These are phyloP conservation scores for Epichloe sibirici DNA, from an alignment of 2,329 filamentous ascomycete genomes.

Conservation along the genomic window DNA sequence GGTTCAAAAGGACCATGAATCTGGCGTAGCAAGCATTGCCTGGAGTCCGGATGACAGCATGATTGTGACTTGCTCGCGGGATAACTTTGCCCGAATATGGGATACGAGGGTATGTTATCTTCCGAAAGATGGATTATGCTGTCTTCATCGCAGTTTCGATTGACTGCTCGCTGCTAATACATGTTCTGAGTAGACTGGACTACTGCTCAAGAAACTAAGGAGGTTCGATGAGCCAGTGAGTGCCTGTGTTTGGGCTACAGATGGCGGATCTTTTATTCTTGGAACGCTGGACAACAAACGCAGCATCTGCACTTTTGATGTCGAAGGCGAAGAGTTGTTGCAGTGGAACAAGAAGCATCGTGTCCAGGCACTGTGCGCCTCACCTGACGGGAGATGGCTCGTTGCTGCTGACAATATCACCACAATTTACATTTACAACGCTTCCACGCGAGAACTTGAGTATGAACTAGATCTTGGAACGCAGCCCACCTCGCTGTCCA, in stretches of 20 bases:
- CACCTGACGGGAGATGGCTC: conserved; percentile 65
- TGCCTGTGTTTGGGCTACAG: conserved; percentile 76
- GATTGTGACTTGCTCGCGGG: conserved; percentile 71
- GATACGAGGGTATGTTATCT: conserved; percentile 46
- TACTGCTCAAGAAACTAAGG: conserved; percentile 49
- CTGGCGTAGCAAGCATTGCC: conserved; percentile 64
- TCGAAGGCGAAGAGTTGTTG: conserved; percentile 47
- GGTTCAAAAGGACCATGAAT: conserved; percentile 41
- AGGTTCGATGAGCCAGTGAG: conserved; percentile 77
- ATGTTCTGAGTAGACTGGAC: conserved; percentile 41
- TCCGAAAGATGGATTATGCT: neutral
- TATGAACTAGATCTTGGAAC: conserved; percentile 56
- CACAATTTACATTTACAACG: conserved; percentile 72
- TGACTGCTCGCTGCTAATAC: neutral
- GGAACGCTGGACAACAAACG: conserved; percentile 58
- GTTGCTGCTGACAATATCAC: conserved; percentile 62
- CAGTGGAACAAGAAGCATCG: conserved; percentile 61
- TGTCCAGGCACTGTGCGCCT: conserved; percentile 76
- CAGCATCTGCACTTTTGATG: conserved; percentile 59
- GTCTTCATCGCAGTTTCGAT: neutral
- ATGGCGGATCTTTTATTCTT: conserved; percentile 66
- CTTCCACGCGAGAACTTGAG: conserved; percentile 58
- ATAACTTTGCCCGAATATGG: conserved; percentile 66
- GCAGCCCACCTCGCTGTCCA: conserved; percentile 64
- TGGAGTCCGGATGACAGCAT: conserved; percentile 90